A percentile compares a stretch with the other conserved stretches of the same genome.
Evolutionary conservation across 208 protist species (phyloP).

Genomic region (Lotmaria passim): DNA sequence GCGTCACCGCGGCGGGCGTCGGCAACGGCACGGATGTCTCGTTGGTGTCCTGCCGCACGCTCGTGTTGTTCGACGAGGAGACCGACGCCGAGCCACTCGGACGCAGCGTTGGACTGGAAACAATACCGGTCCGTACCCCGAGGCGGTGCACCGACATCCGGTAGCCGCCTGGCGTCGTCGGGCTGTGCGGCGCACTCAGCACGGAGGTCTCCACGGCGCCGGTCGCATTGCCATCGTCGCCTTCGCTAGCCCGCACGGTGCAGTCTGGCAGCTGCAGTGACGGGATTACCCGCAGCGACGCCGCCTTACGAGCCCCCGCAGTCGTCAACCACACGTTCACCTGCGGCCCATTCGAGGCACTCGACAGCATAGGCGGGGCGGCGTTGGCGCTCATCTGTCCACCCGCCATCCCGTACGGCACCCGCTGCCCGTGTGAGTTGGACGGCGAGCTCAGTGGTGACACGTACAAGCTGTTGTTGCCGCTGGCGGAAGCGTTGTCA

Average conservation of each 20-base stretch:
- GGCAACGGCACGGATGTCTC: background rate
- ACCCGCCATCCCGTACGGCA: background rate
- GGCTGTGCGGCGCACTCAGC: constrained; percentile 20
- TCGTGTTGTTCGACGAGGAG: constrained; percentile 14
- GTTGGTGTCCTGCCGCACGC: constrained; percentile 5
- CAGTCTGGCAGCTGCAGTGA: constrained; percentile 19
- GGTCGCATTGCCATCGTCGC: background rate
- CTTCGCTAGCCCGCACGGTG: background rate
- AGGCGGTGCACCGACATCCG: constrained; percentile 19
- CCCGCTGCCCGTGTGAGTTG: constrained; percentile 6
- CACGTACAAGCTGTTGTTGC: constrained; percentile 13
- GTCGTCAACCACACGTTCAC: background rate
- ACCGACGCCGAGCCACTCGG: background rate
- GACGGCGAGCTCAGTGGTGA: constrained; percentile 18
- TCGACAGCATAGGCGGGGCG: constrained; percentile 13
- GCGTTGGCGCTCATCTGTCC: background rate
- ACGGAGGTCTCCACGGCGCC: background rate
- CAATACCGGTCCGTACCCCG: background rate
- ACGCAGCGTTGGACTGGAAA: background rate
- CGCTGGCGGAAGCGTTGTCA: constrained; percentile 3
- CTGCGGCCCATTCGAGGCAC: constrained; percentile 10
- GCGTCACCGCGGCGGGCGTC: background rate
- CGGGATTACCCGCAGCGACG: background rate
- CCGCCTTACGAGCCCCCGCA: background rate
- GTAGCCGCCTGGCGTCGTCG: constrained; percentile 3